Evolutionary conservation across 257 asterid genomes (phyloP).

Genomic region (Nicotiana otophora): DNA sequence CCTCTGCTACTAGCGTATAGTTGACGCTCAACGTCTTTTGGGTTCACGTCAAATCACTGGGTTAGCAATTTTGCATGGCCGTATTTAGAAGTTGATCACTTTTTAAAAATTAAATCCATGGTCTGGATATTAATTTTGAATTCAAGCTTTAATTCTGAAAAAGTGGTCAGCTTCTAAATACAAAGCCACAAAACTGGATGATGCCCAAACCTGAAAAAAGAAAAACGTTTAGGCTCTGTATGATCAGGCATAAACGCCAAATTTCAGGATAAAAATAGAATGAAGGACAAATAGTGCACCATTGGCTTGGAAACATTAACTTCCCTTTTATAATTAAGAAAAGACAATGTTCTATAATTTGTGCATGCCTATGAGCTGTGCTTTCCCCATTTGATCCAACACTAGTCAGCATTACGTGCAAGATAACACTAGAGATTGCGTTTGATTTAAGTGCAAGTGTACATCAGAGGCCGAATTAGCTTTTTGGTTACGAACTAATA

Average conservation of each 20-base stretch:
- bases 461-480: too few species aligned
- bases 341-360: not conserved
- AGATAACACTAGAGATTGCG: not conserved
- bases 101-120: too few species aligned
- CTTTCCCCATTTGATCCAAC: slow-evolving; percentile 4
- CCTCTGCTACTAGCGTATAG: not conserved
- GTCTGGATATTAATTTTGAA: too few species aligned
- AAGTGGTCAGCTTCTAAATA: too few species aligned
- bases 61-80: not conserved
- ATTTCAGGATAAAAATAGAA: not conserved
- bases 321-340: not conserved
- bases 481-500: too few species aligned
- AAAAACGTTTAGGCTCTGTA: not conserved
- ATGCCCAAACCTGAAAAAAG: not conserved
- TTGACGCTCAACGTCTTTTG: not conserved
- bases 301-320: not conserved
- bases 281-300: not conserved
- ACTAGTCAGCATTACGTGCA: not conserved
- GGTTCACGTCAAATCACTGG: not conserved
- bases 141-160: too few species aligned
- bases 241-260: not conserved
- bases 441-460: not conserved
- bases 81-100: too few species aligned
- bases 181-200: too few species aligned
- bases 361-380: not conserved